phyloP scores from a whole-genome alignment of 192 early-diverging fungal species.

The Rhizophlyctis rosea region DNA sequence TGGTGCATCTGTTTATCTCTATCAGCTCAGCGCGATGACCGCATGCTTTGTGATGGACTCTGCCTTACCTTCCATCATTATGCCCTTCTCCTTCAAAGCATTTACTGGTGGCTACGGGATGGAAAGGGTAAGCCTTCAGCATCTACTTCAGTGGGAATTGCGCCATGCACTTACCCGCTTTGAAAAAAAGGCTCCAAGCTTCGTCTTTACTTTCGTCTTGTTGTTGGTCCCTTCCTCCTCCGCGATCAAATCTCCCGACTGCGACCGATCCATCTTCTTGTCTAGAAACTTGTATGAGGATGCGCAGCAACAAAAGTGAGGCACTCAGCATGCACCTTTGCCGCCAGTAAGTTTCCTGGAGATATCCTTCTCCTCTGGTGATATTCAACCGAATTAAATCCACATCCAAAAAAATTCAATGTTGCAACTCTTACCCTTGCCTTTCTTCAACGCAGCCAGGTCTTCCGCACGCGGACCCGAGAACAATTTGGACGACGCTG shows the following conservation, averaged over 20 bases:
- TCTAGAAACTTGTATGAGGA: too few species aligned
- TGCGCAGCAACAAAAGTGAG: too few species aligned
- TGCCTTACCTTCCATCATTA: slow-evolving; percentile 22
- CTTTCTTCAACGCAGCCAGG: neutral
- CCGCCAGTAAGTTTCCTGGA: too few species aligned
- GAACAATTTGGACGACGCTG: slow-evolving; percentile 8
- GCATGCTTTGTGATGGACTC: too few species aligned
- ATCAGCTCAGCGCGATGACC: too few species aligned
- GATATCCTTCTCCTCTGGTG: too few species aligned
- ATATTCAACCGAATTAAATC: neutral
- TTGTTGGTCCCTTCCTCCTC: slow-evolving; percentile 10
- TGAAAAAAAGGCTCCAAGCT: slow-evolving; percentile 39
- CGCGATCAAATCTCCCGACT: slow-evolving; percentile 1
- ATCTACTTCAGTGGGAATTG: too few species aligned
- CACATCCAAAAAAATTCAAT: too few species aligned
- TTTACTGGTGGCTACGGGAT: slow-evolving; percentile 22
- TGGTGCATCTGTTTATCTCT: too few species aligned
- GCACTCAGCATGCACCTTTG: too few species aligned
- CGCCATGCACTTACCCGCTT: slow-evolving; percentile 27
- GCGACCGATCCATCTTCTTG: slow-evolving; percentile 1
- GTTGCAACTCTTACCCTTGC: too few species aligned
- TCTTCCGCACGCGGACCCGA: neutral
- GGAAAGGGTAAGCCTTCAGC: too few species aligned
- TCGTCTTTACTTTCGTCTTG: slow-evolving; percentile 32
- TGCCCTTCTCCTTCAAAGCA: slow-evolving; percentile 35